These are phyloP conservation scores for Collybia nuda DNA, from an alignment of 768 basidiomycete species.

Conservation along the genomic window DNA sequence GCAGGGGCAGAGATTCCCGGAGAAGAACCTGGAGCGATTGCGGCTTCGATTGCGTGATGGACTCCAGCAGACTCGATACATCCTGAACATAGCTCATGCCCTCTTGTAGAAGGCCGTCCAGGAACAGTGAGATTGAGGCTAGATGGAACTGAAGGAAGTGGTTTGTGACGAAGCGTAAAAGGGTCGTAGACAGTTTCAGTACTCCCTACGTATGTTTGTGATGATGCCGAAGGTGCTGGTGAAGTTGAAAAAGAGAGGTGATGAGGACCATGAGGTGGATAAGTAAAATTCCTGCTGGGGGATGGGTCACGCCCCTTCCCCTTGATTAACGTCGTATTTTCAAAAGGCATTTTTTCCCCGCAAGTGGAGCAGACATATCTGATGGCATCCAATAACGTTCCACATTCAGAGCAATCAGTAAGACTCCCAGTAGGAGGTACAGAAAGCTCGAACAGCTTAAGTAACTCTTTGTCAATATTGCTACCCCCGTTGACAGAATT, in stretches of 20 bases:
- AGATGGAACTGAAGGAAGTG: constrained; percentile 42
- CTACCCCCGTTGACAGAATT: background rate
- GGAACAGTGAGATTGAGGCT: constrained; percentile 23
- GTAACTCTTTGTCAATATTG: constrained; percentile 41
- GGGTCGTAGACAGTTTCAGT: constrained; percentile 23
- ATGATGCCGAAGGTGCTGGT: constrained; percentile 24
- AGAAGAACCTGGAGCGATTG: constrained; percentile 48
- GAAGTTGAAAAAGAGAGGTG: constrained; percentile 24
- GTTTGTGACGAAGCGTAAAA: constrained; percentile 32
- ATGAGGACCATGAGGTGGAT: constrained; percentile 35
- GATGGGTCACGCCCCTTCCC: constrained; percentile 48
- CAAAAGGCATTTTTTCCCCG: constrained; percentile 66
- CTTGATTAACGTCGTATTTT: constrained; percentile 30
- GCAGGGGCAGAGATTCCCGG: constrained; percentile 42
- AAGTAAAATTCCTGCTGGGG: constrained; percentile 17
- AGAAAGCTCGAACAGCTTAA: constrained; percentile 47
- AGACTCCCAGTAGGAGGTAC: constrained; percentile 59
- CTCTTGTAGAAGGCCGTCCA: constrained; percentile 27
- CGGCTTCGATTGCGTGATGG: constrained; percentile 68
- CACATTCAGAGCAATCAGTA: constrained; percentile 85
- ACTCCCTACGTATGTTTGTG: constrained; percentile 36
- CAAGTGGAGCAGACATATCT: constrained; percentile 90
- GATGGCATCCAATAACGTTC: constrained; percentile 70
- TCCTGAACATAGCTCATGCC: constrained; percentile 82
- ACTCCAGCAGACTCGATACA: constrained; percentile 82